Percentiles rank a stretch among this genome's conserved stretches.
Conservation (phyloP, 345 rosid species). For the Gossypium stocksii region DNA sequence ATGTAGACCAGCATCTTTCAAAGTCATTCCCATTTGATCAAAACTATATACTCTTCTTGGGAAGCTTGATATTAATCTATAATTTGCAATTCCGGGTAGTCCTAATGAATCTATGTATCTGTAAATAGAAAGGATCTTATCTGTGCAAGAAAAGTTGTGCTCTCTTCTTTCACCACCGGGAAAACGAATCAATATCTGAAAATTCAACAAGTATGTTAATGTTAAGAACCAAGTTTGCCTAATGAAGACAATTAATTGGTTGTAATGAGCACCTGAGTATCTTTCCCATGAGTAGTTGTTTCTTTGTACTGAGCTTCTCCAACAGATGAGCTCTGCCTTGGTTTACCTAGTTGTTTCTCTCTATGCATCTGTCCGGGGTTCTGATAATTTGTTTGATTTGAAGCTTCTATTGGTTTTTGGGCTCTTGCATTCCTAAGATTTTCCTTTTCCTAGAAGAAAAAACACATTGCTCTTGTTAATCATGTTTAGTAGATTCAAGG, state of each 20-base stretch:
- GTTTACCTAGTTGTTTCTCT: conserved; percentile 24
- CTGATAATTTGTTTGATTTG: conserved; percentile 18
- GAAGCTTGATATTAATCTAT: conserved; percentile 48
- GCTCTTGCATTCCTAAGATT: conserved; percentile 24
- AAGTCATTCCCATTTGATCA: conserved; percentile 47
- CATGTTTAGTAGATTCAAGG: neutral
- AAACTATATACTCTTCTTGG: conserved; percentile 44
- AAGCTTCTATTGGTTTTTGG: conserved; percentile 26
- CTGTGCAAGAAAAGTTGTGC: conserved; percentile 41
- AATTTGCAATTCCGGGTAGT: conserved; percentile 32
- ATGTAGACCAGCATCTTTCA: conserved; percentile 52
- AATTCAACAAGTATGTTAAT: neutral
- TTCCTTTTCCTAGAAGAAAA: conserved; percentile 40
- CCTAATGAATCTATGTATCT: conserved; percentile 48
- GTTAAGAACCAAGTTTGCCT: no score
- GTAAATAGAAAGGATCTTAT: conserved; percentile 40
- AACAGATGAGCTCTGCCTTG: conserved; percentile 18
- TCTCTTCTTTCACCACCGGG: conserved; percentile 59
- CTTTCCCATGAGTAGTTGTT: conserved; percentile 22
- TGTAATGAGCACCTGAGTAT: conserved; percentile 30
- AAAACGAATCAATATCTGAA: conserved; percentile 56
- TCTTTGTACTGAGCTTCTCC: conserved; percentile 20
- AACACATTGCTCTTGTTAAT: neutral
- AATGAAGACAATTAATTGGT: neutral
- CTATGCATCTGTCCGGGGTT: conserved; percentile 15